These are phyloP conservation scores for Tricholoma sp. DNA, from an alignment of 768 basidiomycete species.

Conservation along the genomic window DNA sequence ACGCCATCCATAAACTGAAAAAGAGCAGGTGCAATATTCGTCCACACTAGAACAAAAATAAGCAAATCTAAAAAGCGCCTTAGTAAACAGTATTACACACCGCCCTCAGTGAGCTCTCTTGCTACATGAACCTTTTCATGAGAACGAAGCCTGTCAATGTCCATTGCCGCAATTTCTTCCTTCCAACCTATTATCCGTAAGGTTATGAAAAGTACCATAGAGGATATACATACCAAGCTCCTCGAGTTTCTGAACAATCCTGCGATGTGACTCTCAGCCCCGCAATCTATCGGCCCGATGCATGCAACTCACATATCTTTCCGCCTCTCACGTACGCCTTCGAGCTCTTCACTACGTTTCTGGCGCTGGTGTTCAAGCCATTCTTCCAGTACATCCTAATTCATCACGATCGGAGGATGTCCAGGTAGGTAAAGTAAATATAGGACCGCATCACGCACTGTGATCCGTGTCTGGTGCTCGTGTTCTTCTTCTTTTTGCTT, in stretches of 20 bases:
- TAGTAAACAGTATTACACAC: constrained; percentile 18
- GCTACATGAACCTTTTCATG: constrained; percentile 35
- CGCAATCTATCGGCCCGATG: neutral
- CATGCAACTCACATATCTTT: constrained; percentile 29
- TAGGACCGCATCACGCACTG: constrained; percentile 13
- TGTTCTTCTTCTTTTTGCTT: constrained; percentile 24
- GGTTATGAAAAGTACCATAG: constrained; percentile 21
- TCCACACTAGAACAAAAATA: constrained; percentile 25
- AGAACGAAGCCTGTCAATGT: constrained; percentile 10
- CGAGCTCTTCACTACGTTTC: constrained; percentile 31
- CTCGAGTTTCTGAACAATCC: constrained; percentile 3
- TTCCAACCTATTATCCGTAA: constrained; percentile 32
- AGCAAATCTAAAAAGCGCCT: neutral
- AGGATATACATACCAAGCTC: neutral
- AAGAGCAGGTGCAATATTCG: constrained; percentile 29
- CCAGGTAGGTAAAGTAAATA: neutral
- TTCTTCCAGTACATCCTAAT: constrained; percentile 21
- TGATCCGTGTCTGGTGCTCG: constrained; percentile 22
- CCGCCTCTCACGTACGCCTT: constrained; percentile 29
- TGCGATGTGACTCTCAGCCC: neutral
- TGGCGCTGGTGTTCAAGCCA: constrained; percentile 29
- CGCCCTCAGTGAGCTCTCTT: constrained; percentile 32
- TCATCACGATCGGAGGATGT: constrained; percentile 11
- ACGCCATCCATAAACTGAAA: constrained; percentile 31
- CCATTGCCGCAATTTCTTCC: constrained; percentile 25